Conservation (phyloP, 306 rosid genomes). For the Quercus cerris region DNA sequence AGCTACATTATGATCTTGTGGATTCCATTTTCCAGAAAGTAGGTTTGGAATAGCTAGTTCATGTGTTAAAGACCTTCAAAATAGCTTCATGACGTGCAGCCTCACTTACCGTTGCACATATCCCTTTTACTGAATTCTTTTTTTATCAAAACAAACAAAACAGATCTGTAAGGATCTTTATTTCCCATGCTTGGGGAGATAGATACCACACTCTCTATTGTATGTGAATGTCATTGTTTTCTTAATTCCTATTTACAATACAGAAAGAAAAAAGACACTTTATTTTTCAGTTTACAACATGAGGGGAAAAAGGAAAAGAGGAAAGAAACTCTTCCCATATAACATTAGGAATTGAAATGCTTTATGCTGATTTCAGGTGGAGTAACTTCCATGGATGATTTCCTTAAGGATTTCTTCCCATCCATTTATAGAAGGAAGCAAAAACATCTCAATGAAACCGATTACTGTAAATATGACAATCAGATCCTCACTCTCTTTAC, state of each 20-base stretch:
- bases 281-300: neutral
- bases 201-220: too few species aligned
- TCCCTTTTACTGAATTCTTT: neutral
- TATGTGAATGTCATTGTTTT: neutral
- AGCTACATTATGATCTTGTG: neutral
- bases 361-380: constrained; percentile 55
- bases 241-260: neutral
- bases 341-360: neutral
- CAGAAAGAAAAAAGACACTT: neutral
- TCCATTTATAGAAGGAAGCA: constrained; percentile 65
- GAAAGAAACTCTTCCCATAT: neutral
- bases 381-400: constrained; percentile 95
- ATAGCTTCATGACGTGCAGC: neutral
- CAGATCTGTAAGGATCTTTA: neutral
- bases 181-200: too few species aligned
- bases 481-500: constrained; percentile 90
- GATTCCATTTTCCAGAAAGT: neutral
- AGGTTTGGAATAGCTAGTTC: neutral
- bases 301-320: neutral
- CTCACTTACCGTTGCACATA: constrained; percentile 10
- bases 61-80: neutral
- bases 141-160: neutral
- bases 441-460: constrained; percentile 60
- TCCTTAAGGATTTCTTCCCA: constrained; percentile 72
- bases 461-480: constrained; percentile 83